phyloP scores from a whole-genome alignment of 1,284 basidiomycete species.

The Stereum hirsutum region DNA sequence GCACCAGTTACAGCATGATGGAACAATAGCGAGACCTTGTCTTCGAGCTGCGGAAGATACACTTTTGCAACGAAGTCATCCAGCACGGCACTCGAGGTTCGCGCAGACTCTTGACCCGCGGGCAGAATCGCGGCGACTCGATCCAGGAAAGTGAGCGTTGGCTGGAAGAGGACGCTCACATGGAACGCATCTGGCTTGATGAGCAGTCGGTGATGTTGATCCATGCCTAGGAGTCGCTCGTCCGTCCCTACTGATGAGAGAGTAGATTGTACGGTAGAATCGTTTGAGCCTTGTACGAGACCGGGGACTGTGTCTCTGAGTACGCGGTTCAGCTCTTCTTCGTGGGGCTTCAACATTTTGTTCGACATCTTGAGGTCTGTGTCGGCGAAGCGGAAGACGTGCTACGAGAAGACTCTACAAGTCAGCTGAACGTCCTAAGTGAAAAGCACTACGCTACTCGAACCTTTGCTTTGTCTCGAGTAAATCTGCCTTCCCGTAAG shows the following conservation, averaged over 20 bases:
- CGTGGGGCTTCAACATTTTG: constrained; percentile 67
- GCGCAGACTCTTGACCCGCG: constrained; percentile 60
- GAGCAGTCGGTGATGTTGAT: constrained; percentile 78
- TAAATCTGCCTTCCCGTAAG: constrained; percentile 74
- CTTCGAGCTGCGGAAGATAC: constrained; percentile 92
- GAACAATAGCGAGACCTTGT: constrained; percentile 86
- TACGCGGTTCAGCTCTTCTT: constrained; percentile 80
- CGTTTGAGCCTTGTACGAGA: constrained; percentile 65
- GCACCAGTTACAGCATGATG: constrained; percentile 77
- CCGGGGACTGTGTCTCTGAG: constrained; percentile 92
- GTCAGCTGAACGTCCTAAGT: not conserved
- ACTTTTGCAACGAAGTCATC: constrained; percentile 94
- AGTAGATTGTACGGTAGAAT: constrained; percentile 53
- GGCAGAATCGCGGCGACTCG: constrained; percentile 68
- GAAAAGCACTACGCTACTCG: not conserved
- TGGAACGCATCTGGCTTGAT: constrained; percentile 93
- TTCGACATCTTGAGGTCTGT: constrained; percentile 68
- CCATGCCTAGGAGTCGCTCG: constrained; percentile 60
- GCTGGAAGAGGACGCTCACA: constrained; percentile 89
- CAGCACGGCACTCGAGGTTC: constrained; percentile 68
- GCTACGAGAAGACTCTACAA: constrained; percentile 28
- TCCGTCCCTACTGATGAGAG: constrained; percentile 55
- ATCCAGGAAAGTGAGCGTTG: constrained; percentile 82
- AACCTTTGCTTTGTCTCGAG: constrained; percentile 77
- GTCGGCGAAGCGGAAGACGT: constrained; percentile 87